Base-by-base conservation (phyloP, 305 asterid genomes). In the Fraxinus floribunda region DNA sequence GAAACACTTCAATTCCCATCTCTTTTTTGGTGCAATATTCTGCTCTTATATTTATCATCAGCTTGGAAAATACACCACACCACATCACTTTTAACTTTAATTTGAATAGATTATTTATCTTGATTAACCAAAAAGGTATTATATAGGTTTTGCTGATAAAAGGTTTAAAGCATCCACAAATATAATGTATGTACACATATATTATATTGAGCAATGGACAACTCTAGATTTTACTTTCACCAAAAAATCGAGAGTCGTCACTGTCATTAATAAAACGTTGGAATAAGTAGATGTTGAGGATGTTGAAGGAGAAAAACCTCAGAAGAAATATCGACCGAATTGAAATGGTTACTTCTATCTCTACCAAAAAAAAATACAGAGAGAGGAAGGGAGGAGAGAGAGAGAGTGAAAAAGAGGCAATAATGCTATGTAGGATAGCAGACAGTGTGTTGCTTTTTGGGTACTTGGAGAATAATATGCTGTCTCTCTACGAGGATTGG, bases 391-490 rank as follows among this genome's bases (percentile, higher is more conserved):
- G 75, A 68, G 26, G n/a, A n/a, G 79, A 64, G 84, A 78, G 85
- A 78, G 85, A 68, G 78, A 71, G 68, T 57, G 81, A 79, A 87
- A 82, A 80, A 80, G 80, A 35, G 79, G 68, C 77, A 81, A 83
- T 84, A 86, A 86, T 77, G 86, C 86, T 55, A 57, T 46, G 78
- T 85, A 79, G 81, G 81, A 86, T 85, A 88, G 89, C 82, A 88
- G 92, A 91, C 92, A 91, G 88, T 84, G 90, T 18, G 89, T 82
- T 87, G 90, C 90, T 88, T 90, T 85, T 85, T 86, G 87, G 89
- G 86, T 83, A 82, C 84, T 87, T 84, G 79, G 81, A 84, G 89
- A 85, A 91, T 88, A 89, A 85, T 88, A 83, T 82, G 83, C 74
- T 76, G 89, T 86, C 90, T 82, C 80, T 86, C 89, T 84, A 88